A percentile compares a stretch with the other conserved stretches of the same genome.
These are phyloP conservation scores for Cryomyces minteri DNA, from an alignment of 495 filamentous ascomycete genomes.

Conservation along the genomic window DNA sequence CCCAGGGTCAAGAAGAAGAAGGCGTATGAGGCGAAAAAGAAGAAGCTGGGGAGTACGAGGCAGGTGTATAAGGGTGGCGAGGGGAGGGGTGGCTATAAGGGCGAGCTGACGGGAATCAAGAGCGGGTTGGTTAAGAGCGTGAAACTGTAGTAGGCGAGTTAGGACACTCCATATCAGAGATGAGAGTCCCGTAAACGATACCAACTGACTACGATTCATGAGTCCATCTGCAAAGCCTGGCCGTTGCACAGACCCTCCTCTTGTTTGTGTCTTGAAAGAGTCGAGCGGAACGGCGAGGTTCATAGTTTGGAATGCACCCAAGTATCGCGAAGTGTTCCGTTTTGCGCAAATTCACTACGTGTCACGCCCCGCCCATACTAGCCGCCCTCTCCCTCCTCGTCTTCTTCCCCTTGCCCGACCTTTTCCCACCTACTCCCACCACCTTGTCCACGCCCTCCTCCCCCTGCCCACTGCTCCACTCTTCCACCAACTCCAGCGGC, in stretches of 20 bases:
- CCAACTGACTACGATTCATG: no score
- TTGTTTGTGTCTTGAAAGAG: no score
- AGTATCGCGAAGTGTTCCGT: no score
- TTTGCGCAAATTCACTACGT: no score
- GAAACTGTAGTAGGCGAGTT: conserved; percentile 40
- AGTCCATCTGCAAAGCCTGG: no score
- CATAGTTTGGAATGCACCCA: no score
- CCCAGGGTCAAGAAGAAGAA: conserved; percentile 95
- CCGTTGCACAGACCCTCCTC: no score
- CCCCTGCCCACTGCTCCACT: not conserved
- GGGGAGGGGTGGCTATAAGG: conserved; percentile 69
- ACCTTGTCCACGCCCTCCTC: not conserved
- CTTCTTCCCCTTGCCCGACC: conserved; percentile 7
- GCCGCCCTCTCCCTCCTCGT: not conserved
- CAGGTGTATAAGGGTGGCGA: conserved; percentile 78
- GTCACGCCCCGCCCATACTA: not conserved
- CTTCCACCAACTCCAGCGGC: conserved; percentile 18
- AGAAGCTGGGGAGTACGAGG: conserved; percentile 75
- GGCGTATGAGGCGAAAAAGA: conserved; percentile 84
- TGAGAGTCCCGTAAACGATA: no score
- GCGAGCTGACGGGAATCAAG: conserved; percentile 93
- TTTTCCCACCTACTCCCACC: conserved; percentile 21
- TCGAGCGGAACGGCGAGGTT: no score
- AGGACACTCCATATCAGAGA: no score
- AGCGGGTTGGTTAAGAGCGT: conserved; percentile 78